Conservation (phyloP, 78 protist genomes). For the Dictyostelium capitatum region DNA sequence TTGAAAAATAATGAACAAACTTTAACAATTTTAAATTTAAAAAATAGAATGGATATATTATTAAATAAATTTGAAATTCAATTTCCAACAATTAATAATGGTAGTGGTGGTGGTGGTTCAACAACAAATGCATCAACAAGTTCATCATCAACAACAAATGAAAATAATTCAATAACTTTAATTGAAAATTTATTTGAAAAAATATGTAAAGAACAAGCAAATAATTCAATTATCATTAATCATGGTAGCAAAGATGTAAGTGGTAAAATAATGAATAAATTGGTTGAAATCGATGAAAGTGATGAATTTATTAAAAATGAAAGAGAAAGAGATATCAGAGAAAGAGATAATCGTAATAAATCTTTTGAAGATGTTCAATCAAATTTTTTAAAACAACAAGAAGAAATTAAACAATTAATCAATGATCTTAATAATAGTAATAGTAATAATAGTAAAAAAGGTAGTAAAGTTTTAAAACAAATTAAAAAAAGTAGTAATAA, state of each 20-base stretch:
- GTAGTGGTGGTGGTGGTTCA: background rate
- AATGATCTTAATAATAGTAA: background rate
- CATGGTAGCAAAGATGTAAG: background rate
- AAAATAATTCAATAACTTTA: background rate
- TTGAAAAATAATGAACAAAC: conserved; percentile 18
- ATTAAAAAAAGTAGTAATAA: background rate
- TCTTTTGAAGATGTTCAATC: conserved; percentile 5
- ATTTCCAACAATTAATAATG: conserved; percentile 43
- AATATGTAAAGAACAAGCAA: conserved; percentile 9
- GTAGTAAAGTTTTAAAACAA: background rate
- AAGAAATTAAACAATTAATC: conserved; percentile 30
- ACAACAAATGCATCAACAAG: background rate
- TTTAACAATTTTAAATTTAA: background rate
- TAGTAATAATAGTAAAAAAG: background rate
- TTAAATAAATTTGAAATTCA: conserved; percentile 31
- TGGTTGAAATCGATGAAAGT: conserved; percentile 28
- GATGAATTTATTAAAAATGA: background rate
- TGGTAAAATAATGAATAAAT: background rate
- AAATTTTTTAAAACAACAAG: conserved; percentile 10
- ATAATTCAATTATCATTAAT: background rate
- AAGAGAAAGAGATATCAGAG: conserved; percentile 1
- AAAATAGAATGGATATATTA: conserved; percentile 36
- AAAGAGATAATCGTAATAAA: background rate
- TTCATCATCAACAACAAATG: background rate
- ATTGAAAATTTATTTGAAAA: conserved; percentile 41